A percentile compares a stretch with the other conserved stretches of the same genome.
Evolutionary conservation across 2,329 filamentous ascomycete genomes (phyloP).

Genomic region (Xylaria sp.): DNA sequence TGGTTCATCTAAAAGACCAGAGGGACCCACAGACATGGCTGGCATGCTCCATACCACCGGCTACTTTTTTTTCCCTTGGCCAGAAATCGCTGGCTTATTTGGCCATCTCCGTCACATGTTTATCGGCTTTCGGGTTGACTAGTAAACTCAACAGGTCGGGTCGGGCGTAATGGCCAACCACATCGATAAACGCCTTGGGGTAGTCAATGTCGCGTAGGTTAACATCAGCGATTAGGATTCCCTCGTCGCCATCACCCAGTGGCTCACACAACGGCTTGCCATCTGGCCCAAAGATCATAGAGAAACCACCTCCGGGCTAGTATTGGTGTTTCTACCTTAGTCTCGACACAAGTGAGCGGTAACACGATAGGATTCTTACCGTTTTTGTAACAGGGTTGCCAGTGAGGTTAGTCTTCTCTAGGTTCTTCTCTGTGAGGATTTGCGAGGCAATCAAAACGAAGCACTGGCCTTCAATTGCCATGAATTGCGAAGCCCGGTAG

Average conservation of each 20-base stretch:
- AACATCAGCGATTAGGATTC: constrained; percentile 63
- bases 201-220: constrained; percentile 58
- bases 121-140: constrained; percentile 52
- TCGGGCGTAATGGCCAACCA: constrained; percentile 53
- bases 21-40: neutral
- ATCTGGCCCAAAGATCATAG: constrained; percentile 64
- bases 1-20: constrained; percentile 51
- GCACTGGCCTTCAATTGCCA: constrained; percentile 57
- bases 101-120: constrained; percentile 48
- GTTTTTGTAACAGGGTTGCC: constrained; percentile 53
- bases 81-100: constrained; percentile 38
- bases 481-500: constrained; percentile 53
- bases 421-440: constrained; percentile 54
- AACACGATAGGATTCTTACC: constrained; percentile 39
- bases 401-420: constrained; percentile 54
- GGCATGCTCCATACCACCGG: neutral
- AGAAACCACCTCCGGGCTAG: constrained; percentile 58
- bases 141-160: constrained; percentile 56
- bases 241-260: constrained; percentile 56
- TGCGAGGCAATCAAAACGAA: constrained; percentile 57
- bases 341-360: constrained; percentile 8
- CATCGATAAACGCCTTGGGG: constrained; percentile 55
- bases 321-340: constrained; percentile 21
- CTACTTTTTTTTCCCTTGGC: constrained; percentile 3
- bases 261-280: constrained; percentile 58